Base-by-base conservation (phyloP, 2,329 filamentous ascomycete genomes). In the Aspergillus intermedius region DNA sequence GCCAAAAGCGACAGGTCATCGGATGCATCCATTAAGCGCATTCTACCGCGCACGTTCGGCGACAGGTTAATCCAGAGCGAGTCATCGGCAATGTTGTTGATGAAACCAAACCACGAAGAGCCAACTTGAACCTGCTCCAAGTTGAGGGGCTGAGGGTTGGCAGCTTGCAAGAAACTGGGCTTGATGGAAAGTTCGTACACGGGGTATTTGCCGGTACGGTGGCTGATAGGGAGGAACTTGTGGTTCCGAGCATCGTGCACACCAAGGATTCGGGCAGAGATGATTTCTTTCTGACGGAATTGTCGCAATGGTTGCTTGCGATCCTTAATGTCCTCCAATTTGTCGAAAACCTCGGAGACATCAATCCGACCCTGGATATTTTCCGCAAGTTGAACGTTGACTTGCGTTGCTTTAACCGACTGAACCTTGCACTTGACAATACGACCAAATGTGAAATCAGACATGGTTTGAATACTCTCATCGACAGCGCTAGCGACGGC, bases 321-420 rank as follows among this genome's bases (percentile, higher is more conserved):
- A 62, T 96, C 83, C 48, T 82, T 77, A 60, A 98, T 93, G 40
- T 91, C 84, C 42, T 94, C 86, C 85, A 87, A 96, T 9, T 77
- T 77, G 65, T 96, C 87, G 65, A 95, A 98, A 10, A 91, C 72
- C 65, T 97, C 89, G 1, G 93, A 94, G 5, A 93, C 81, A 62
- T 96, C 91, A 51, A 98, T 84, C 15, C 93, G 88, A n/a, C 91
- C 93, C 64, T 94, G 88, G 7, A 95, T 77, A 55, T 90, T 89
- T 62, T 94, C 88, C 40, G 88, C 86, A 45, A 97, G 77, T 56
- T 87, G 82, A 5, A 98, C 89, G 57, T 97, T 97, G 48, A 97
- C 75, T 65, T 98, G 93, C 0, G 91, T 96, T 44, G 85, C 84
- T 69, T 95, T 95, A 62, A 96, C 75, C 0, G 88, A 88, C n/a